These are phyloP conservation scores for Lentinula lateritia DNA, from an alignment of 768 basidiomycete genomes.

Conservation along the genomic window DNA sequence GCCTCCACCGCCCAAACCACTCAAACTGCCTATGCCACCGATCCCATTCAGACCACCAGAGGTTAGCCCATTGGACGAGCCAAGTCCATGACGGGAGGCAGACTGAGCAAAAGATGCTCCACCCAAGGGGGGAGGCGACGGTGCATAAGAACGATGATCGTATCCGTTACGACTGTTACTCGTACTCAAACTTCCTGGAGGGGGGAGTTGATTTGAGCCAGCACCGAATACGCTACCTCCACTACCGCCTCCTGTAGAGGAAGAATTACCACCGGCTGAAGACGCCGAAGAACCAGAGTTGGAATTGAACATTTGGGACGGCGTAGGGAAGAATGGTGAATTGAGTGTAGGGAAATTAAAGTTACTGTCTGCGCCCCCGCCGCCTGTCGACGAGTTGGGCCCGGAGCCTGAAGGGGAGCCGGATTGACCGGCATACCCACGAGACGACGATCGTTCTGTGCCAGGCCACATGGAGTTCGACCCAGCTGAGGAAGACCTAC, in stretches of 20 bases:
- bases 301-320: not conserved
- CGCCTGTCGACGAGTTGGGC: not conserved
- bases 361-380: not conserved
- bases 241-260: not conserved
- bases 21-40: not conserved
- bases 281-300: not conserved
- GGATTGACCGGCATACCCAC: not conserved
- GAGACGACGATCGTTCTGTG: conserved; percentile 1
- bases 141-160: conserved; percentile 1
- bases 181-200: not conserved
- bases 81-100: conserved; percentile 1
- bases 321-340: conserved; percentile 3
- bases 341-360: conserved; percentile 4
- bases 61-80: not conserved
- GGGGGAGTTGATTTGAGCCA: not conserved
- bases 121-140: not conserved
- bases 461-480: conserved; percentile 2
- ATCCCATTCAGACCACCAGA: not conserved
- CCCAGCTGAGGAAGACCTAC: not conserved
- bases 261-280: not conserved
- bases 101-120: conserved; percentile 3
- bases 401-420: not conserved
- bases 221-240: not conserved
- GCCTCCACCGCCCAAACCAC: not conserved
- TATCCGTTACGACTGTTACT: conserved; percentile 1